A percentile compares a stretch with the other conserved stretches of the same genome.
phyloP scores from a whole-genome alignment of 192 early-diverging fungal genomes.

The Backusella macrospora region DNA sequence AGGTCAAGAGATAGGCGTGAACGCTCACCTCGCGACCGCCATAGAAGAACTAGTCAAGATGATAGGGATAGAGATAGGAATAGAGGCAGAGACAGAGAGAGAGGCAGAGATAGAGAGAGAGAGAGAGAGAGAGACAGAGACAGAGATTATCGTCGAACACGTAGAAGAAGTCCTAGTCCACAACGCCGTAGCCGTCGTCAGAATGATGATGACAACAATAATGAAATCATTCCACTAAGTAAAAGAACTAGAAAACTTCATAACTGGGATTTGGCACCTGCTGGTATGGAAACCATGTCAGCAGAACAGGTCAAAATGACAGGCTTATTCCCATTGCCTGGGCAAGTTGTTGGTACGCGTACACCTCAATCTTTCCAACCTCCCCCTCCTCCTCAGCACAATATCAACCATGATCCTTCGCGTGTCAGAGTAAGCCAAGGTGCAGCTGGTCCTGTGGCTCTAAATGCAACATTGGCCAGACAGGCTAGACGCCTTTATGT shows the following conservation, averaged over 20 bases:
- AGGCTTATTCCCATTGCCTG: constrained; percentile 78
- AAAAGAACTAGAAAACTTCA: constrained; percentile 77
- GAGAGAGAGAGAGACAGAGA: background rate
- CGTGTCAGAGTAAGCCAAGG: constrained; percentile 43
- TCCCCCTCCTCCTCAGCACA: background rate
- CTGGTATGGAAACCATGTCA: constrained; percentile 83
- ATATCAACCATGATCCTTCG: background rate
- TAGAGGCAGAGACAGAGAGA: background rate
- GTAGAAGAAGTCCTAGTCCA: constrained; percentile 33
- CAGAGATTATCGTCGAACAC: constrained; percentile 35
- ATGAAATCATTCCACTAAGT: constrained; percentile 72
- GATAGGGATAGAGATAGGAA: constrained; percentile 24
- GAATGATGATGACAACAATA: background rate
- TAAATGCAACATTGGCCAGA: constrained; percentile 61
- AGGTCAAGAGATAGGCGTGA: constrained; percentile 11
- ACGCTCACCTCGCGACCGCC: constrained; percentile 16
- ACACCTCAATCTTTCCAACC: constrained; percentile 25
- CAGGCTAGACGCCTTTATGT: constrained; percentile 91
- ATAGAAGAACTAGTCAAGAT: constrained; percentile 29
- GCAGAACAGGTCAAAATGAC: constrained; percentile 87
- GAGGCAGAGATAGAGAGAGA: background rate
- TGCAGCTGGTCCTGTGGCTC: constrained; percentile 53
- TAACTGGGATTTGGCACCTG: constrained; percentile 92
- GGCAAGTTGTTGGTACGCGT: constrained; percentile 51
- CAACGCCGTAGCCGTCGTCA: constrained; percentile 24